Conservation (phyloP, 2,329 filamentous ascomycete genomes). For the Bipolaris victoriae region DNA sequence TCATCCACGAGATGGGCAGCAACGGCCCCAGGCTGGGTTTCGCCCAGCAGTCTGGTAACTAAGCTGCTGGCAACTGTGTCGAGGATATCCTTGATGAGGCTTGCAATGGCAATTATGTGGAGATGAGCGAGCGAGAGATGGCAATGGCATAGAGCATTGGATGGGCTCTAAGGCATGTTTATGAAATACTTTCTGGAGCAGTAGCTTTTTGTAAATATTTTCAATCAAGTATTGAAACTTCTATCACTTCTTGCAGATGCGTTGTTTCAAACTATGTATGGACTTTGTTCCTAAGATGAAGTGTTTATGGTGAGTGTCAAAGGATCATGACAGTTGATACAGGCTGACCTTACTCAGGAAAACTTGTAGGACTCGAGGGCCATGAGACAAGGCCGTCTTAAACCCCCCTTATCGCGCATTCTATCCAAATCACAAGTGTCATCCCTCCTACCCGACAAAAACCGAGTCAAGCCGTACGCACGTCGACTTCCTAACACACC, state of each 20-base stretch:
- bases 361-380: too few species aligned
- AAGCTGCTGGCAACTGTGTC: not conserved
- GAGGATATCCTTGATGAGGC: not conserved
- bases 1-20: constrained; percentile 60
- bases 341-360: too few species aligned
- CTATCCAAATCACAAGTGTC: too few species aligned
- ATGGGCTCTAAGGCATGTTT: not conserved
- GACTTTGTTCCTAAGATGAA: not conserved
- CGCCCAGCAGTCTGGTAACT: constrained; percentile 48
- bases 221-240: not conserved
- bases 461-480: too few species aligned
- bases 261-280: not conserved
- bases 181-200: not conserved
- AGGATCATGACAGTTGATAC: too few species aligned
- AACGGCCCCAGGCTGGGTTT: constrained; percentile 52
- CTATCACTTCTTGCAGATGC: not conserved
- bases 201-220: not conserved
- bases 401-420: too few species aligned
- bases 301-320: not conserved
- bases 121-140: not conserved
- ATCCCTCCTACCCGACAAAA: too few species aligned
- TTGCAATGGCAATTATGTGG: not conserved
- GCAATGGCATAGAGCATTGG: not conserved
- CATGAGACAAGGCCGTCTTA: too few species aligned
- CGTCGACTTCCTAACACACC: too few species aligned